A percentile compares a stretch with the other conserved stretches of the same genome.
phyloP scores from a whole-genome alignment of 345 rosid genomes.

The Hypericum androsaemum region DNA sequence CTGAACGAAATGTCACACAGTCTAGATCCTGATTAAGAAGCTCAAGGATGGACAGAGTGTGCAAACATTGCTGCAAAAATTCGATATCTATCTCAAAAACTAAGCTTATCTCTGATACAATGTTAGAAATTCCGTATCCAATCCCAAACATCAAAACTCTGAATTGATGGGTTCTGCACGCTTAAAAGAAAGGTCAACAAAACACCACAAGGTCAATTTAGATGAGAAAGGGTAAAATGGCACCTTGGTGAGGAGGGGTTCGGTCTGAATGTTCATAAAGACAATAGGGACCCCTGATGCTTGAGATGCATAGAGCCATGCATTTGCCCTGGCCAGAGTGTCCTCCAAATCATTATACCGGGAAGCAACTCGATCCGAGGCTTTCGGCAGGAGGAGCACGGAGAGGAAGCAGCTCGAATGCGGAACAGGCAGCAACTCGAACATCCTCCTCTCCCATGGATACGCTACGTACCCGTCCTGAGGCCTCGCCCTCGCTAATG shows the following conservation, averaged over 20 bases:
- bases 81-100: too few relatives aligned
- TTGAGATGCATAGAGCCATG: constrained; percentile 81
- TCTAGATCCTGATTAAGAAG: too few relatives aligned
- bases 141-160: too few relatives aligned
- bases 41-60: too few relatives aligned
- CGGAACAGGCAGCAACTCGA: constrained; percentile 52
- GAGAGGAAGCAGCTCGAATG: constrained; percentile 82
- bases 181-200: too few relatives aligned
- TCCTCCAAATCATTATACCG: constrained; percentile 87
- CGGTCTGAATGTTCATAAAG: constrained; percentile 88
- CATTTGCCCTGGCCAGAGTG: constrained; percentile 89
- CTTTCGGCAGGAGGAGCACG: constrained; percentile 81
- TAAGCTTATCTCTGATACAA: too few relatives aligned
- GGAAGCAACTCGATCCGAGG: constrained; percentile 57
- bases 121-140: too few relatives aligned
- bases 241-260: constrained; percentile 93
- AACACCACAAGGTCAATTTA: too few relatives aligned
- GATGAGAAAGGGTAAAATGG: neutral
- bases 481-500: constrained; percentile 55
- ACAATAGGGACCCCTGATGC: constrained; percentile 69
- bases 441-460: constrained; percentile 74
- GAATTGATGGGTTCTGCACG: too few relatives aligned
- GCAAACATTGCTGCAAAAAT: too few relatives aligned
- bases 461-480: constrained; percentile 91
- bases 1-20: too few relatives aligned